Evolutionary conservation across 345 rosid species (phyloP).

Genomic region (Mercurialis annua): DNA sequence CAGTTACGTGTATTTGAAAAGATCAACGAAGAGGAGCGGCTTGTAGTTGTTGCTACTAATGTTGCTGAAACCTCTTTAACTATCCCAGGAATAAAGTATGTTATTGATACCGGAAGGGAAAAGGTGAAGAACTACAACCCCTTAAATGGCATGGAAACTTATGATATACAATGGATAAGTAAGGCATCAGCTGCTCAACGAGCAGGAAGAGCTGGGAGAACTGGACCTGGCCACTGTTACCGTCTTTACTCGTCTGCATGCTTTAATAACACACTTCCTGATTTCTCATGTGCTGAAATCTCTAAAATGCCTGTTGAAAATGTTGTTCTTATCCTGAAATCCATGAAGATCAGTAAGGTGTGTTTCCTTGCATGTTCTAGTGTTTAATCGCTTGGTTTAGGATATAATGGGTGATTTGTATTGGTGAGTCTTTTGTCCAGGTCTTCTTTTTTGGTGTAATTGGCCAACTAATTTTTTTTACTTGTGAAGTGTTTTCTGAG

Average conservation of each 20-base stretch:
- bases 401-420: neutral
- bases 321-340: conserved; percentile 81
- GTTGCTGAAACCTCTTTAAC: conserved; percentile 96
- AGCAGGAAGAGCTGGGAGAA: conserved; percentile 97
- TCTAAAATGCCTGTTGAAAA: conserved; percentile 78
- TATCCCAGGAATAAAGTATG: conserved; percentile 90
- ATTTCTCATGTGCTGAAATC: conserved; percentile 80
- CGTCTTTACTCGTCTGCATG: conserved; percentile 84
- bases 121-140: conserved; percentile 75
- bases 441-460: neutral
- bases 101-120: conserved; percentile 91
- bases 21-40: conserved; percentile 73
- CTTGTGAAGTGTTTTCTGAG: neutral
- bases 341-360: conserved; percentile 79
- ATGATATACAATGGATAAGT: conserved; percentile 81
- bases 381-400: neutral
- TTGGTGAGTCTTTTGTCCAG: neutral
- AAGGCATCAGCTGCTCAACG: conserved; percentile 94
- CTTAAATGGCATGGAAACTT: conserved; percentile 70
- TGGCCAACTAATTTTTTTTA: neutral
- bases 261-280: conserved; percentile 61
- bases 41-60: conserved; percentile 91
- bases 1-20: conserved; percentile 80
- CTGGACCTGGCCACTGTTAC: conserved; percentile 93
- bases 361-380: conserved; percentile 16